phyloP scores from a whole-genome alignment of 306 rosid species.

The Acacia melanoxylon region DNA sequence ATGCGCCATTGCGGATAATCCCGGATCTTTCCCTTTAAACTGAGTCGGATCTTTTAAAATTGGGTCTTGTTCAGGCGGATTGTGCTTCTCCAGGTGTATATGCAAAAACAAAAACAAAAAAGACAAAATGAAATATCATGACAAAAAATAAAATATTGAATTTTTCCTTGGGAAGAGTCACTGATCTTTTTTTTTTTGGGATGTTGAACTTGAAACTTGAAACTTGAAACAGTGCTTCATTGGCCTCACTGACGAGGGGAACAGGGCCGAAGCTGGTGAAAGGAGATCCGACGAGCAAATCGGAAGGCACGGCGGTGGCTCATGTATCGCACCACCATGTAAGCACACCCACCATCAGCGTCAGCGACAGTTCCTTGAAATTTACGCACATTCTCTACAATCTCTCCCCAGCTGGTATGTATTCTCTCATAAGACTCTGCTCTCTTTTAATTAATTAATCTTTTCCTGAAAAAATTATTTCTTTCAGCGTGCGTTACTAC shows the following conservation, averaged over 20 bases:
- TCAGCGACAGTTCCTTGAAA: slow-evolving; percentile 83
- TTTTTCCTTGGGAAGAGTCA: not conserved
- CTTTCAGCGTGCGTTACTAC: not conserved
- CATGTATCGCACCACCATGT: slow-evolving; percentile 48
- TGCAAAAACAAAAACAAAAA: not conserved
- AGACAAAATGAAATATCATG: too few species aligned
- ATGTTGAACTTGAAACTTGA: slow-evolving; percentile 25
- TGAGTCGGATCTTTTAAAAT: not conserved
- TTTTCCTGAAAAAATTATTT: not conserved
- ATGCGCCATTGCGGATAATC: not conserved
- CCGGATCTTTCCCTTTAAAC: not conserved
- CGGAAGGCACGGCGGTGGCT: slow-evolving; percentile 28
- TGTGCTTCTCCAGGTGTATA: not conserved
- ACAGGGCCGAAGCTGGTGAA: slow-evolving; percentile 87
- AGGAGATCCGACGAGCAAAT: slow-evolving; percentile 70
- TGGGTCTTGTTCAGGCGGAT: not conserved
- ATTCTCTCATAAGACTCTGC: too few species aligned
- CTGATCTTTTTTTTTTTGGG: not conserved
- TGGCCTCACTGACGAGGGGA: slow-evolving; percentile 91
- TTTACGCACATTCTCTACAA: slow-evolving; percentile 91
- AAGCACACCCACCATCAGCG: slow-evolving; percentile 52
- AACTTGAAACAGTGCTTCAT: slow-evolving; percentile 68
- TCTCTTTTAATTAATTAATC: too few species aligned
- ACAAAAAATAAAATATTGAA: not conserved
- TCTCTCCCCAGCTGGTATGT: slow-evolving; percentile 87